Conservation (phyloP, 352 stramenopile species). For the Globisporangium spiculum region DNA sequence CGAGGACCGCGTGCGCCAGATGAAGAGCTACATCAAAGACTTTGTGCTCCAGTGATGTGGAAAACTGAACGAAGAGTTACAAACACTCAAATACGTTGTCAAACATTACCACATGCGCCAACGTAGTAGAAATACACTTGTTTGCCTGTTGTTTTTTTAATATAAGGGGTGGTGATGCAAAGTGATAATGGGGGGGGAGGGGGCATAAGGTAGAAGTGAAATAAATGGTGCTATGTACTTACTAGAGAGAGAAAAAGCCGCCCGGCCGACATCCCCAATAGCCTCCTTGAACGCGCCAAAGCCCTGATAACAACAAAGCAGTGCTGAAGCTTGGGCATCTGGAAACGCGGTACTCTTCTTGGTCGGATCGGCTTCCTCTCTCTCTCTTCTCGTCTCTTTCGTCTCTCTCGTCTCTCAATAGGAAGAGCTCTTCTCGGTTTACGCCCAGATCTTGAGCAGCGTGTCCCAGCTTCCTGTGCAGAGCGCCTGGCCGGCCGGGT, state of each 20-base stretch:
- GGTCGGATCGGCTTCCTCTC: neutral
- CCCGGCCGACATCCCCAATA: neutral
- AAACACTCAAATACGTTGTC: neutral
- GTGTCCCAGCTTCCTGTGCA: conserved; percentile 99
- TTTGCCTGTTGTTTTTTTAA: neutral
- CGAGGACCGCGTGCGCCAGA: conserved; percentile 46
- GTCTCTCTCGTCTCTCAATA: neutral
- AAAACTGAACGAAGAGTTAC: neutral
- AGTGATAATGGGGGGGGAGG: neutral
- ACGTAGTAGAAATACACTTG: neutral
- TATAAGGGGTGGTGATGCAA: neutral
- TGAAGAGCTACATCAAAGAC: conserved; percentile 52
- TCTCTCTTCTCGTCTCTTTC: conserved; percentile 5
- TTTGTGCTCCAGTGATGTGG: conserved; percentile 18
- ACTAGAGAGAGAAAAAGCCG: neutral
- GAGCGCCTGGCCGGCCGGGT: conserved; percentile 93
- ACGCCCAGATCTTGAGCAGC: conserved; percentile 97
- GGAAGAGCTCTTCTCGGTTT: conserved; percentile 9
- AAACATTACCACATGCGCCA: neutral
- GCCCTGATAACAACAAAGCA: neutral
- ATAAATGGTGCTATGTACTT: neutral
- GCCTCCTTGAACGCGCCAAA: neutral
- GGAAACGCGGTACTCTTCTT: neutral
- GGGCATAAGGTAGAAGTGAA: neutral
- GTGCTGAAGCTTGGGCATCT: neutral